Evolutionary conservation across 2,329 filamentous ascomycete genomes (phyloP), one percentile per base, ranked within the genome.

Genomic region (Aspergillus viridinutans): DNA sequence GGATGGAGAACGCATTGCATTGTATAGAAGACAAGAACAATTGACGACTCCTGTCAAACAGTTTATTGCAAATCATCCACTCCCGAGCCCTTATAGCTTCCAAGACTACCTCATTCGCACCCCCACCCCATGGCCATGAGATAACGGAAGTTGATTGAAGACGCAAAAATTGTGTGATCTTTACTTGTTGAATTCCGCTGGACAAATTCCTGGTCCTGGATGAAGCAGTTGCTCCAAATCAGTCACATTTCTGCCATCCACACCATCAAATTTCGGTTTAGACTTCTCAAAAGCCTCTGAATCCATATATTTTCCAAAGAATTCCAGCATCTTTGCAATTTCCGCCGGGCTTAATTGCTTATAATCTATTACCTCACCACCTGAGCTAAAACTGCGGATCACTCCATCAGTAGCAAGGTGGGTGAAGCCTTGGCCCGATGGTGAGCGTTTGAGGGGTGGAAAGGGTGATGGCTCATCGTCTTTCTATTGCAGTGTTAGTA

Each of bases 361-460:
- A 50, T 57, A 57, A 50, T 57, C 55, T 17, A 57, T 20, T 21
- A 57, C 52, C 21, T 57, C 43, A 4, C 52, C 23, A 50, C 40
- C 43, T 0, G 47, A 49, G 48, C 49, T 47, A 50, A 57, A 28
- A 26, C 47, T 25, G 35, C 55, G 52, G 25, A 35, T 20, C n/a
- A 57, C 55, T 35, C 55, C 55, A 35, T 57, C 52, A 17, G n/a
- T 48, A 35, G 45, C 52, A 5, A 57, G 55, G 26, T 57, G 55
- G 21, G 42, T 52, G 48, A 52, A 54, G 20, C 55, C 55, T 35
- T 40, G 1, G 8, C 7, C 0, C 17, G 52, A 54, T 48, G 52
- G 52, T 25, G 52, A 54, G 28, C 23, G 52, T 54, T 26, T 54
- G 3, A 54, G 43, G 52, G 42, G 21, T 54, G 42, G 52, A 20